Base-by-base conservation (phyloP, 352 stramenopile genomes). In the Phytophthora colocasiae region DNA sequence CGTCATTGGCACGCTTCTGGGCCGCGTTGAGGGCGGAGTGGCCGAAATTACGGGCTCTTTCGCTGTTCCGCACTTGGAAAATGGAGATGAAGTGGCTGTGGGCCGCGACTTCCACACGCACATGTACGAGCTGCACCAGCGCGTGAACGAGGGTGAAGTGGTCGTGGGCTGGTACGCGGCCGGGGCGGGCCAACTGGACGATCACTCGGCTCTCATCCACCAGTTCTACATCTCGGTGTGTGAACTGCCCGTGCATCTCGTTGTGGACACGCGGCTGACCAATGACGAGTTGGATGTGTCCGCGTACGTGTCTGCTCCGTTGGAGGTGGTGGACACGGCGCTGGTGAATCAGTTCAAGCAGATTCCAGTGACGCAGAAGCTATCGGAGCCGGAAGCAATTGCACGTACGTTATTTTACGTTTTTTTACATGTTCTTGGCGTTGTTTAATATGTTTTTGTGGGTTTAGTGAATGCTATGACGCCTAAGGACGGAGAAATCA, bases 31-130 rank as follows among this genome's bases (percentile, higher is more conserved):
- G 65, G 81, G 87, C 54, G 85, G 85, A 61, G 83, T 95, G 40
- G 82, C 92, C 49, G 89, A 98, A 79, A 80, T 99, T 19, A 98
- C 84, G 43, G 98, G 98, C 83, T 96, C 83, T 45, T 99, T 99
- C 78, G 96, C 97, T 6, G 97, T 99, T 49, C 97, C 96, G 56
- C 97, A 99, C 76, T 79, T 98, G 29, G 97, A 99, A 81, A 97
- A 96, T 67, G 86, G 89, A 53, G 97, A 98, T 52, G 93, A 99
- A 34, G 97, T 99, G 29, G 97, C 96, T 11, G 97, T 99, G 60
- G 97, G 97, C 55, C 98, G 99, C 80, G 96, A 99, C 77, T 99
- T 98, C 74, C 97, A 99, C 81, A 96, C 97, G 69, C 91, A 98
- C 69, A 99, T 99, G 97, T 91, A 98, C 58, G 86, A 97, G 56